Base-by-base conservation (phyloP, 805 yeast species). In the Zygotorulaspora sp. region DNA sequence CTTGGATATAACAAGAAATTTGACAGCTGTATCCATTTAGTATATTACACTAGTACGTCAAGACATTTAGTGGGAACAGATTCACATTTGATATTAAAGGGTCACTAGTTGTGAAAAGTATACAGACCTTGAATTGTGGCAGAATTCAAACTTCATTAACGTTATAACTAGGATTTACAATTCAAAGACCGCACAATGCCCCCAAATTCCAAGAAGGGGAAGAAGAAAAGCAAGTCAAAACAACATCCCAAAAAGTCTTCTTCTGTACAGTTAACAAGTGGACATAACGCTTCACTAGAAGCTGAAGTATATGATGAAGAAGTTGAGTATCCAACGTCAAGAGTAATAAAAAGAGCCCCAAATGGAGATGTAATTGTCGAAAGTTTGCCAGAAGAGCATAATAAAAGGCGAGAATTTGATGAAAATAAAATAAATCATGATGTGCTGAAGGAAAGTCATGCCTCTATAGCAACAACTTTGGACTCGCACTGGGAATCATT, bases 331-430 rank as follows among this genome's bases (percentile, higher is more conserved):
- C 92, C 92, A 2, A 70, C 74, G 10, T 80, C 88, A 6, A 61
- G 92, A 40, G 78, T 83, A 4, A 77, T 83, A 31, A 80, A 76
- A 48, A 78, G 80, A 48, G 83, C 75, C 3, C 72, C 80, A 3
- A 81, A 83, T 55, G 94, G 94, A 6, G 85, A 82, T 48, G 83
- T 84, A 4, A 74, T 83, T 33, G 87, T 85, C 16, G 82, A 83
- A 49, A 57, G 62, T 22, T 48, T 61, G 34, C 50, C 44, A 28
- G 53, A 40, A 18, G 54, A 40, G 44, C 19, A 29, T 24, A 21
- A 29, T 21, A 32, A 13, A 14, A 22, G 20, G 10, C 30, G 12
- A 20, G 33, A 18, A 20, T 31, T 35, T 8, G 15, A 13, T 30
- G 31, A 11, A 12, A 34, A 36, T 7, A n/a, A n/a, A n/a, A 40